Conservation (phyloP, 2,329 filamentous ascomycete genomes). For the Stachybotrys elegans region DNA sequence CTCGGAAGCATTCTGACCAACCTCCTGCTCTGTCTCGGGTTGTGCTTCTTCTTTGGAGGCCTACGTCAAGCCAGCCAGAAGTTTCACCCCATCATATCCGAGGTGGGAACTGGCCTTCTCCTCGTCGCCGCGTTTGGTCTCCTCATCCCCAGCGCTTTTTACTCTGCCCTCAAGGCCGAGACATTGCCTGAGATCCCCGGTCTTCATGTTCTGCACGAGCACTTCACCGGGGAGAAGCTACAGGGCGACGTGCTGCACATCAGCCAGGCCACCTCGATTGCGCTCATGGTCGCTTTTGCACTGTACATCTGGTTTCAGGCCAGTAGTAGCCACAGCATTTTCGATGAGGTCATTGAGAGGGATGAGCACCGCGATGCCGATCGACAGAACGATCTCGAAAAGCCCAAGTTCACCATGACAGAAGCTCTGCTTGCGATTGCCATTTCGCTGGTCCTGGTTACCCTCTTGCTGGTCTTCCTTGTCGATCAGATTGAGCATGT, state of each 20-base stretch:
- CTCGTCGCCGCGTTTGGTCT: conserved; percentile 48
- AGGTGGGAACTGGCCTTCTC: conserved; percentile 61
- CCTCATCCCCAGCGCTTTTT: conserved; percentile 29
- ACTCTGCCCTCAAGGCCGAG: conserved; percentile 28
- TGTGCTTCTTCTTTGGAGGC: conserved; percentile 64
- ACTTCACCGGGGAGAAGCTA: conserved; percentile 30
- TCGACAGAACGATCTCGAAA: conserved; percentile 47
- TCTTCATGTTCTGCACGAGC: conserved; percentile 16
- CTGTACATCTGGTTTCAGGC: conserved; percentile 57
- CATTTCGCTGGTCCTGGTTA: conserved; percentile 54
- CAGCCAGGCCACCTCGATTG: conserved; percentile 56
- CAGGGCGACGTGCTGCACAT: conserved; percentile 48
- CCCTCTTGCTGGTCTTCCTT: conserved; percentile 62
- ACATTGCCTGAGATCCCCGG: conserved; percentile 14
- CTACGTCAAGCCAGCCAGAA: conserved; percentile 52
- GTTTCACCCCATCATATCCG: conserved; percentile 62
- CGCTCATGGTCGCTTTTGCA: conserved; percentile 55
- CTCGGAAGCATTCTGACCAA: conserved; percentile 66
- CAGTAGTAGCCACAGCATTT: conserved; percentile 58
- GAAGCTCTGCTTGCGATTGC: conserved; percentile 57
- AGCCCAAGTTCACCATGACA: conserved; percentile 60
- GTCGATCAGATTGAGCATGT: conserved; percentile 58
- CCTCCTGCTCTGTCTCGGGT: conserved; percentile 59
- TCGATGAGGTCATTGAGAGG: conserved; percentile 48
- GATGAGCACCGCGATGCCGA: conserved; percentile 52